These are phyloP conservation scores for Taxillus chinensis DNA, from an alignment of 164 flowering plant genomes.

Conservation along the genomic window DNA sequence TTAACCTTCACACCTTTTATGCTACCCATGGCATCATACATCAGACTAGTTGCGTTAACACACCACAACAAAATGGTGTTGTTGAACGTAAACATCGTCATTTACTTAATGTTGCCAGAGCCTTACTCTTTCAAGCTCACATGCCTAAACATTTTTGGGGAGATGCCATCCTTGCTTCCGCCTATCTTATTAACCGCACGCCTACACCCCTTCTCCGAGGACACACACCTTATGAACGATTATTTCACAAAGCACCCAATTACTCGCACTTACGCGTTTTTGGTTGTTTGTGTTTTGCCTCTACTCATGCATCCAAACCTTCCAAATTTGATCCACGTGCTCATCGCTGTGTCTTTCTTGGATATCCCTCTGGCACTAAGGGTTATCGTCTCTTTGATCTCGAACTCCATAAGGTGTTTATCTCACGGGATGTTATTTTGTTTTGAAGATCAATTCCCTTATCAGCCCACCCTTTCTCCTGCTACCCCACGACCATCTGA, in stretches of 20 bases:
- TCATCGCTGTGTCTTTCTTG: too few species aligned
- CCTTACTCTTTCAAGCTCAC: neutral
- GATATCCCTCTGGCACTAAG: slow-evolving; percentile 5
- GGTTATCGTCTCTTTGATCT: slow-evolving; percentile 1
- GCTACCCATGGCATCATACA: neutral
- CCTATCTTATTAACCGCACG: slow-evolving; percentile 3
- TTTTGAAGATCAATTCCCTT: neutral
- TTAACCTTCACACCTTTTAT: neutral
- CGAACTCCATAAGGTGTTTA: neutral
- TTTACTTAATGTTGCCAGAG: too few species aligned
- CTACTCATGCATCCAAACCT: slow-evolving; percentile 5
- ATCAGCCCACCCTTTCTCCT: neutral
- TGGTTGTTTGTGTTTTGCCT: slow-evolving; percentile 9
- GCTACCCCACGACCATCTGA: neutral
- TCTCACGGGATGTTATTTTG: neutral
- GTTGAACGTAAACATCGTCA: neutral
- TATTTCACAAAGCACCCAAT: neutral
- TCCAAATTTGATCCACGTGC: slow-evolving; percentile 7
- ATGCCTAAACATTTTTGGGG: neutral
- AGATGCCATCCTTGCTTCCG: slow-evolving; percentile 9
- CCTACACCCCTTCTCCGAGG: slow-evolving; percentile 2
- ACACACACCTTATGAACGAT: slow-evolving; percentile 3
- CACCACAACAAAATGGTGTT: slow-evolving; percentile 3
- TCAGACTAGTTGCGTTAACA: neutral
- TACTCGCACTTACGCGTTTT: slow-evolving; percentile 7